phyloP scores from a whole-genome alignment of 805 yeast genomes.

The Yamadazyma takamatsuzukensis region DNA sequence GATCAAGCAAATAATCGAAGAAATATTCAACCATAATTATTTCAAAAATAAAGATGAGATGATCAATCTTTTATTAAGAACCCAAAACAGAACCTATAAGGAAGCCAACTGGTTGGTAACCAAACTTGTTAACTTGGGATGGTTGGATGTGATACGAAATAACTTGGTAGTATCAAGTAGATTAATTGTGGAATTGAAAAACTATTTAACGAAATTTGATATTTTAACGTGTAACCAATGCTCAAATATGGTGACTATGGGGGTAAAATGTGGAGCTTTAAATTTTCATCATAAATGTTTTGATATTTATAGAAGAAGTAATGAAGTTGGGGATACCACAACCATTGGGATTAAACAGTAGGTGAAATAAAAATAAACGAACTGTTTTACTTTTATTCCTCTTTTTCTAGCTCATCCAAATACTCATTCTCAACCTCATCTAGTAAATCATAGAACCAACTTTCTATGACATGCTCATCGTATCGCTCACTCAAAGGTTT shows the following conservation, averaged over 20 bases:
- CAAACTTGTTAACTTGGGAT: slow-evolving; percentile 9
- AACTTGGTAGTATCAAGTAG: slow-evolving; percentile 38
- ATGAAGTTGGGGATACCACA: slow-evolving; percentile 10
- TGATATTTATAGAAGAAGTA: slow-evolving; percentile 32
- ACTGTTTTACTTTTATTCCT: not conserved
- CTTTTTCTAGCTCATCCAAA: slow-evolving; percentile 41
- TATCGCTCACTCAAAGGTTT: slow-evolving; percentile 56
- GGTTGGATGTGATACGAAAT: slow-evolving; percentile 12
- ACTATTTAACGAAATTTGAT: slow-evolving; percentile 32
- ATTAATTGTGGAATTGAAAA: slow-evolving; percentile 45
- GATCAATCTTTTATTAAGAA: slow-evolving; percentile 2
- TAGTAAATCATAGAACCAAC: slow-evolving; percentile 74
- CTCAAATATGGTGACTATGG: slow-evolving; percentile 50
- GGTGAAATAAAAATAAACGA: too few relatives aligned
- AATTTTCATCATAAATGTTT: slow-evolving; percentile 51
- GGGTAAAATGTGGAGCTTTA: slow-evolving; percentile 38
- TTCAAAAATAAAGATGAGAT: slow-evolving; percentile 4
- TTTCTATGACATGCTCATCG: slow-evolving; percentile 71
- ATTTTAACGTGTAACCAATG: slow-evolving; percentile 45
- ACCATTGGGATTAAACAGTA: too few relatives aligned
- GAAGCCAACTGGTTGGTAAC: slow-evolving; percentile 31
- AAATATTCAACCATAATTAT: slow-evolving; percentile 17
- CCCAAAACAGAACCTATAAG: slow-evolving; percentile 19
- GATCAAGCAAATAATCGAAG: slow-evolving; percentile 45
- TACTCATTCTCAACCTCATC: slow-evolving; percentile 76